Conservation (phyloP, 2,329 filamentous ascomycete species). For the Neopestalotiopsis clavispora region DNA sequence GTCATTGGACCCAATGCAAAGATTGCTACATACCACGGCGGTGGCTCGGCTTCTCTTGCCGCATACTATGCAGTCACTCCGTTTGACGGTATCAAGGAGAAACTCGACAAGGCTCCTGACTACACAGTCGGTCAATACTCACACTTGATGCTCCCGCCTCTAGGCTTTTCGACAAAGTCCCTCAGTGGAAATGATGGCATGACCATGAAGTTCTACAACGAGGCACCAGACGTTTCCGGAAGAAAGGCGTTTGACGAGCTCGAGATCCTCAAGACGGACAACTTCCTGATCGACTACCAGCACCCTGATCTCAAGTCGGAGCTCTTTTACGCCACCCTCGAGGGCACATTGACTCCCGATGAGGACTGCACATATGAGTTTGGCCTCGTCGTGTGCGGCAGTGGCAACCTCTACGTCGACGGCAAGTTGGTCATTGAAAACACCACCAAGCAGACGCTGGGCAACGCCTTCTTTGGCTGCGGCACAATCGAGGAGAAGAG, state of each 20-base stretch:
- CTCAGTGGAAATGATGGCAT: conserved; percentile 60
- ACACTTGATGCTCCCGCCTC: conserved; percentile 66
- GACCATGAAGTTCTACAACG: conserved; percentile 66
- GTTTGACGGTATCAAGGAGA: conserved; percentile 67
- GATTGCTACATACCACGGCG: conserved; percentile 63
- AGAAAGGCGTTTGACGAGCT: conserved; percentile 57
- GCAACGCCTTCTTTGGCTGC: conserved; percentile 68
- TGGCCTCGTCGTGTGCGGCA: conserved; percentile 68
- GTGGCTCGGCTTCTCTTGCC: conserved; percentile 65
- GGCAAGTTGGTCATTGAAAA: conserved; percentile 69
- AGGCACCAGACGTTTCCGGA: conserved; percentile 48
- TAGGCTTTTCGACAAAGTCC: conserved; percentile 58
- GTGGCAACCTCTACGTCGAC: conserved; percentile 68
- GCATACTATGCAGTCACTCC: conserved; percentile 74
- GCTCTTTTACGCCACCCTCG: conserved; percentile 65
- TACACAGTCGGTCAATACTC: conserved; percentile 68
- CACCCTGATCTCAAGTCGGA: conserved; percentile 56
- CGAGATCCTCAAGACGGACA: conserved; percentile 53
- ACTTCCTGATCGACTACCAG: conserved; percentile 54
- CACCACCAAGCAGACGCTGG: conserved; percentile 64
- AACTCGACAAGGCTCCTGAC: conserved; percentile 46
- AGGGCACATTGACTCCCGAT: conserved; percentile 63
- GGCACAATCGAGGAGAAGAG: conserved; percentile 69
- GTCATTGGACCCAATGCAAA: conserved; percentile 64
- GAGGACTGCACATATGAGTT: conserved; percentile 68